These are phyloP conservation scores for Thelephora ganbajun DNA, from an alignment of 768 basidiomycete species.

Conservation along the genomic window DNA sequence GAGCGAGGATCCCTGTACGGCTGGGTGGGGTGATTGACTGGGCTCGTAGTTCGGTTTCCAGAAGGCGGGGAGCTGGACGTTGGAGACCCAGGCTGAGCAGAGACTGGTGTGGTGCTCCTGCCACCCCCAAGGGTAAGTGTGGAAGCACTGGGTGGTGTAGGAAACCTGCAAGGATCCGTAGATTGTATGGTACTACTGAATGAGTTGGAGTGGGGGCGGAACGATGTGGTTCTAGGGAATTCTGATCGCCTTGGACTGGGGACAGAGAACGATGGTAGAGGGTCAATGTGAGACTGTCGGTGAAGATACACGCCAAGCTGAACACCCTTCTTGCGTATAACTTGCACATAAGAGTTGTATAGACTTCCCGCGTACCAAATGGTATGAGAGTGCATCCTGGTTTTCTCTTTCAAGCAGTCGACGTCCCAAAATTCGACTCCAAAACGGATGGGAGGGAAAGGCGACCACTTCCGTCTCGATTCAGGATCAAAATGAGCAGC, in stretches of 20 bases:
- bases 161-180: neutral
- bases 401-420: conserved; percentile 71
- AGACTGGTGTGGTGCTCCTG: conserved; percentile 28
- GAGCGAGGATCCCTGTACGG: conserved; percentile 68
- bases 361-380: conserved; percentile 83
- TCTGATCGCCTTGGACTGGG: conserved; percentile 17
- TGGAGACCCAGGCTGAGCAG: conserved; percentile 7
- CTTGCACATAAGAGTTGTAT: conserved; percentile 83
- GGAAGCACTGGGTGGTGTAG: conserved; percentile 1
- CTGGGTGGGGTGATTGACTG: conserved; percentile 28
- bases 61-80: conserved; percentile 6
- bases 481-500: conserved; percentile 16
- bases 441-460: conserved; percentile 73
- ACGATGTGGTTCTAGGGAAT: conserved; percentile 2
- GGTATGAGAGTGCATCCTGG: conserved; percentile 69
- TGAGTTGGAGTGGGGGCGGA: conserved; percentile 6
- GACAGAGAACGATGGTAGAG: conserved; percentile 58
- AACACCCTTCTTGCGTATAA: conserved; percentile 66
- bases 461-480: conserved; percentile 34
- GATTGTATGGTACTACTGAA: conserved; percentile 6
- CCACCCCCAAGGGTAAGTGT: conserved; percentile 3
- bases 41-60: conserved; percentile 5
- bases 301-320: conserved; percentile 87
- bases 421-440: conserved; percentile 87
- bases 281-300: conserved; percentile 69